Evolutionary conservation across 2,329 filamentous ascomycete genomes (phyloP).

Genomic region (Metarhizium humberi): DNA sequence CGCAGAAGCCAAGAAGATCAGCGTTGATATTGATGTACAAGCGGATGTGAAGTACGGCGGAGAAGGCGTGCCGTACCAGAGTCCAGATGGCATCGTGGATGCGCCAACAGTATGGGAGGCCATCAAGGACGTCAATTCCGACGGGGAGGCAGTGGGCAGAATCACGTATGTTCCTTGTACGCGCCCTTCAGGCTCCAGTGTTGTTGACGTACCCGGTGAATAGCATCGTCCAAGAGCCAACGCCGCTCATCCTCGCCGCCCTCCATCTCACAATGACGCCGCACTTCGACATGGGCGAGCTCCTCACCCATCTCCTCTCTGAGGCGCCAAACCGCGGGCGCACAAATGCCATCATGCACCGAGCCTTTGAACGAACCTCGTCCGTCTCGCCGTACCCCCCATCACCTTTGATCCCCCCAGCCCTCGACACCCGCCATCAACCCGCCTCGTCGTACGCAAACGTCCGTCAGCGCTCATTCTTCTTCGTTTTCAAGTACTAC

Average conservation of each 20-base stretch:
- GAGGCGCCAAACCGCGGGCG: slow-evolving; percentile 33
- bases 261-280: slow-evolving; percentile 48
- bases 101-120: slow-evolving; percentile 31
- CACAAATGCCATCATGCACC: slow-evolving; percentile 37
- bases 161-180: slow-evolving; percentile 36
- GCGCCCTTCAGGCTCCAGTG: background rate
- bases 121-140: slow-evolving; percentile 26
- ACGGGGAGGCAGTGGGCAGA: slow-evolving; percentile 38
- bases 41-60: background rate
- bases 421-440: slow-evolving; percentile 3
- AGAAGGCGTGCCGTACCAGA: background rate
- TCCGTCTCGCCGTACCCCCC: slow-evolving; percentile 10
- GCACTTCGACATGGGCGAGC: slow-evolving; percentile 53
- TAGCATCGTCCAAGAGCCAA: slow-evolving; percentile 51
- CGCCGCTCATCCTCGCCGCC: slow-evolving; percentile 49
- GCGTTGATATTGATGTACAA: slow-evolving; percentile 17
- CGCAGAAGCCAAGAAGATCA: slow-evolving; percentile 26
- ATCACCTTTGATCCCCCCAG: slow-evolving; percentile 8
- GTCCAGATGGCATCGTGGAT: slow-evolving; percentile 24
- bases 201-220: slow-evolving; percentile 2
- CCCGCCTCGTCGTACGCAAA: slow-evolving; percentile 13
- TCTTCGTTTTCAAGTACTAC: slow-evolving; percentile 58
- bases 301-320: slow-evolving; percentile 44
- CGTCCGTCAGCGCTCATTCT: slow-evolving; percentile 45
- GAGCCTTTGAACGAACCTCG: slow-evolving; percentile 31